These are phyloP conservation scores for Podila epigama DNA, from an alignment of 192 early-diverging fungal genomes.

Conservation along the genomic window DNA sequence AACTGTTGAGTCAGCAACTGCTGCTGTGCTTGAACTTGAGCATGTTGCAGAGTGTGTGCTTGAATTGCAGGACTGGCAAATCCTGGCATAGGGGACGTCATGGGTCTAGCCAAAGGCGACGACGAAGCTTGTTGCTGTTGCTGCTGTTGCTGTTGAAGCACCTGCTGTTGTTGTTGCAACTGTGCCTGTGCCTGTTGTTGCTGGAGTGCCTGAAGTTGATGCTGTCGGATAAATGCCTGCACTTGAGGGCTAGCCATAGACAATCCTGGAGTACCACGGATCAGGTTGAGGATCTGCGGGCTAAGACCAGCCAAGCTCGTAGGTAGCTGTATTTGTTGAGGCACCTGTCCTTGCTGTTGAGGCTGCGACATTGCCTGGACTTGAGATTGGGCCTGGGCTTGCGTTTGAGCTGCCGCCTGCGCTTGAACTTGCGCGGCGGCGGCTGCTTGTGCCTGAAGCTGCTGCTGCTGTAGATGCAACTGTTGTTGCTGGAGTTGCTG, in stretches of 20 bases:
- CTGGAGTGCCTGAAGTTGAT: slow-evolving; percentile 14
- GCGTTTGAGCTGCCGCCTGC: slow-evolving; percentile 19
- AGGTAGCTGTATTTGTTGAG: slow-evolving; percentile 18
- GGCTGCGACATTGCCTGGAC: slow-evolving; percentile 30
- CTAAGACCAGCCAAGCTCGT: slow-evolving; percentile 6
- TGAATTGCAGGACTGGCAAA: slow-evolving; percentile 42
- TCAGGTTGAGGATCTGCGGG: slow-evolving; percentile 20
- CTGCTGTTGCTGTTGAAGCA: slow-evolving; percentile 27
- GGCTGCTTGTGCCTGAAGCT: no score
- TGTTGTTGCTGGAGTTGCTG: slow-evolving; percentile 33
- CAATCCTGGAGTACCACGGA: slow-evolving; percentile 18
- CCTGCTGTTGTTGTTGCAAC: slow-evolving; percentile 13
- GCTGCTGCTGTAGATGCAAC: slow-evolving; percentile 32
- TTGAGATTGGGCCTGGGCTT: slow-evolving; percentile 17
- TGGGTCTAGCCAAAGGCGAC: slow-evolving; percentile 30
- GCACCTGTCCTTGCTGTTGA: slow-evolving; percentile 17
- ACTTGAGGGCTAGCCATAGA: slow-evolving; percentile 24
- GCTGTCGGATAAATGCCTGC: slow-evolving; percentile 16
- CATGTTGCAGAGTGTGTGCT: slow-evolving; percentile 32
- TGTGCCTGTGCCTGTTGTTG: slow-evolving; percentile 28
- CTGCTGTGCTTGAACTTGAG: slow-evolving; percentile 26
- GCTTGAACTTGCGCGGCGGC: slow-evolving; percentile 4
- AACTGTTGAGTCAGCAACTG: slow-evolving; percentile 33
- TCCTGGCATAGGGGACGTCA: slow-evolving; percentile 45
- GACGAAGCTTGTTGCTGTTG: slow-evolving; percentile 51